phyloP scores from a whole-genome alignment of 805 yeast genomes.

The Sugiyamaella lignohabitans region DNA sequence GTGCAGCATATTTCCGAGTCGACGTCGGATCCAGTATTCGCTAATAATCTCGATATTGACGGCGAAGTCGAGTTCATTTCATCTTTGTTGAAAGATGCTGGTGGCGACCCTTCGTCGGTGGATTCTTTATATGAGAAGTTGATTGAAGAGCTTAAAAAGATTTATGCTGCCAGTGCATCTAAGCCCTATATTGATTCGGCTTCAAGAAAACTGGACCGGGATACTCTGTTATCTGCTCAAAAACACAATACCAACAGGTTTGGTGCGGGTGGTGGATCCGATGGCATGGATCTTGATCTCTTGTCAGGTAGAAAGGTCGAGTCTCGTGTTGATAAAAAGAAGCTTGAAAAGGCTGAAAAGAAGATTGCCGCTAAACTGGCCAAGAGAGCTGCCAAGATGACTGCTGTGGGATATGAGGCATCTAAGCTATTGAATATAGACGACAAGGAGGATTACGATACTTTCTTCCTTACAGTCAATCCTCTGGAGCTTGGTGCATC shows the following conservation, averaged over 20 bases:
- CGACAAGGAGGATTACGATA: conserved; percentile 72
- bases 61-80: conserved; percentile 64
- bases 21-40: conserved; percentile 76
- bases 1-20: conserved; percentile 68
- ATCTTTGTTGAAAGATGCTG: conserved; percentile 68
- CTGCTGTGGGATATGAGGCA: conserved; percentile 49
- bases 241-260: conserved; percentile 64
- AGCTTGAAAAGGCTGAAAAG: conserved; percentile 93
- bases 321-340: conserved; percentile 91
- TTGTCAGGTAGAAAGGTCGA: conserved; percentile 81
- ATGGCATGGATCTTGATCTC: conserved; percentile 79
- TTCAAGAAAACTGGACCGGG: conserved; percentile 69
- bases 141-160: conserved; percentile 40
- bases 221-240: conserved; percentile 63
- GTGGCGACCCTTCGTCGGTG: conserved; percentile 61
- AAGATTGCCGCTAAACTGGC: conserved; percentile 97
- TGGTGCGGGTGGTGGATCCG: conserved; percentile 42
- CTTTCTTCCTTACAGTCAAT: conserved; percentile 89
- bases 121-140: conserved; percentile 46
- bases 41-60: conserved; percentile 52
- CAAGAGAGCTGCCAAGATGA: conserved; percentile 46
- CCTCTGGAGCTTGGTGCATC: conserved; percentile 73
- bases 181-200: conserved; percentile 76
- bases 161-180: conserved; percentile 61
- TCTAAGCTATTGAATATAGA: conserved; percentile 72